These are phyloP conservation scores for Sporothrix protearum DNA, from an alignment of 2,329 filamentous ascomycete species.

Conservation along the genomic window DNA sequence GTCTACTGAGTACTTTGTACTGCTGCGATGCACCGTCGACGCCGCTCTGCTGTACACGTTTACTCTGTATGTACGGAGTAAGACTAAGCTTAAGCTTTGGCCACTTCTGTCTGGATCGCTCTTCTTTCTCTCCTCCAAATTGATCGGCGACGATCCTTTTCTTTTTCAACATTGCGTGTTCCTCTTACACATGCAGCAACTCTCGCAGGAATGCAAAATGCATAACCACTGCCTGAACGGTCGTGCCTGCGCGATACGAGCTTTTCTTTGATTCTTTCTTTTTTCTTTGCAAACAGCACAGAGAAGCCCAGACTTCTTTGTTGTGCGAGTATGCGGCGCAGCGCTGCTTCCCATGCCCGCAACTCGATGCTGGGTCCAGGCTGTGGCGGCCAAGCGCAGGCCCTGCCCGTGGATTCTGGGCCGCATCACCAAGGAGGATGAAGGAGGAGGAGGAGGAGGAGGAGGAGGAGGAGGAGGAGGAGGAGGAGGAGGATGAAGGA, in stretches of 20 bases:
- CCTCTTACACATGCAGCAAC: background rate
- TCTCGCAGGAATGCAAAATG: background rate
- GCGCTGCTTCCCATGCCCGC: background rate
- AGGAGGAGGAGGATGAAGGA: too few species aligned
- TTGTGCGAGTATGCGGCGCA: background rate
- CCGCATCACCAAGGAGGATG: background rate
- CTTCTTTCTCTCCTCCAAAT: background rate
- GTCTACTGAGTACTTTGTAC: background rate
- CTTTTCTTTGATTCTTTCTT: background rate
- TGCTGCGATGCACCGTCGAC: background rate
- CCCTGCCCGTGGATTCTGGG: background rate
- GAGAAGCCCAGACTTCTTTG: background rate
- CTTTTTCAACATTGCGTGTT: conserved; percentile 19
- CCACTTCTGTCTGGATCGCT: background rate
- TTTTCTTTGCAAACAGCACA: background rate
- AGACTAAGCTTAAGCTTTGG: background rate
- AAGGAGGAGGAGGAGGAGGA: too few species aligned
- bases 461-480: too few species aligned
- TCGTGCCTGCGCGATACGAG: background rate
- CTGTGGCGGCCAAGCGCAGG: background rate
- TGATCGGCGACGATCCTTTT: conserved; percentile 22
- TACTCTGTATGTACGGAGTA: too few species aligned
- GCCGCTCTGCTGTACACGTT: background rate
- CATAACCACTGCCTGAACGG: background rate
- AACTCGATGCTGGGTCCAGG: background rate